Evolutionary conservation across 1,284 basidiomycete species (phyloP).

Genomic region (Stygiomarasmius scandens): DNA sequence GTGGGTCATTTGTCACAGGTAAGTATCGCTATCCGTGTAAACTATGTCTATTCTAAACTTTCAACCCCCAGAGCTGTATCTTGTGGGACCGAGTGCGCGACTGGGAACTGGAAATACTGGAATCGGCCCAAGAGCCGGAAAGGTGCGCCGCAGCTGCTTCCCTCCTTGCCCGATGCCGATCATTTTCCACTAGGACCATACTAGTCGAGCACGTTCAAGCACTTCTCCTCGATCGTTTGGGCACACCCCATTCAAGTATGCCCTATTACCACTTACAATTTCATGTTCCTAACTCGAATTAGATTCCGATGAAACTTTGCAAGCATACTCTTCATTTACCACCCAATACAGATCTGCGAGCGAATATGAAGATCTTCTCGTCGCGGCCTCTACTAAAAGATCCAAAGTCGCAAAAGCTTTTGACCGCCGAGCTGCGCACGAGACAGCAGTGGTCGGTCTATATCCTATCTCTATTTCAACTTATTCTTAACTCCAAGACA

Average conservation of each 20-base stretch:
- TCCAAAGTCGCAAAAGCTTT: constrained; percentile 61
- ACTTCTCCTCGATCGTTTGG: constrained; percentile 58
- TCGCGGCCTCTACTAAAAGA: constrained; percentile 74
- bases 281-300: constrained; percentile 10
- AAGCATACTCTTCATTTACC: constrained; percentile 86
- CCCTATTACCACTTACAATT: constrained; percentile 6
- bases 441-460: constrained; percentile 55
- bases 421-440: constrained; percentile 62
- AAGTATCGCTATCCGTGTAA: constrained; percentile 15
- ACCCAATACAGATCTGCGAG: constrained; percentile 72
- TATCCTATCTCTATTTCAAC: constrained; percentile 21
- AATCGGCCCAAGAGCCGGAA: constrained; percentile 44
- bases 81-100: constrained; percentile 76
- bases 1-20: constrained; percentile 64
- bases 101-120: constrained; percentile 73
- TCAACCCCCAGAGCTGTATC: constrained; percentile 55
- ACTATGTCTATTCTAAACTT: constrained; percentile 2
- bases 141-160: constrained; percentile 39
- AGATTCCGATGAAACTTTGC: constrained; percentile 79
- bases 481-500: constrained; percentile 23
- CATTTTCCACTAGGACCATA: constrained; percentile 30
- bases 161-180: constrained; percentile 1
- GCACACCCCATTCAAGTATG: constrained; percentile 72
- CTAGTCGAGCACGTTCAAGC: constrained; percentile 50
- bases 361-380: constrained; percentile 77